Evolutionary conservation across 2,329 filamentous ascomycete genomes (phyloP).

Genomic region (Mycosphaerella arachidis): DNA sequence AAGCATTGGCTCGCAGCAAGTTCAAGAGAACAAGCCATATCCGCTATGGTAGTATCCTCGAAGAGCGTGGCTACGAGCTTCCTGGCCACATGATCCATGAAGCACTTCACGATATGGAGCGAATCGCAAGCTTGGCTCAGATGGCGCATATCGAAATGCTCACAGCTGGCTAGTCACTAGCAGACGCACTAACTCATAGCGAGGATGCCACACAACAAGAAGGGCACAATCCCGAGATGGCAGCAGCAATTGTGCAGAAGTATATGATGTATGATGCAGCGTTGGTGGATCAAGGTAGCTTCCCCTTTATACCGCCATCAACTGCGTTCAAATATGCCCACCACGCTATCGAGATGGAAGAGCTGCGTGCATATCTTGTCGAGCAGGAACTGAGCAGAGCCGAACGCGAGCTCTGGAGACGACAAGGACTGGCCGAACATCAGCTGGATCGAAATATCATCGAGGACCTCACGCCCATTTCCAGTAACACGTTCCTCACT

Average conservation of each 20-base stretch:
- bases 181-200: not conserved
- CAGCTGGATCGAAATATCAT: not conserved
- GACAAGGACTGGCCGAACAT: not conserved
- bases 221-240: not conserved
- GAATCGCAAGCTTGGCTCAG: not conserved
- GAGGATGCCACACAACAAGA: not conserved
- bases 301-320: not conserved
- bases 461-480: not conserved
- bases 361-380: not conserved
- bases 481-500: not conserved
- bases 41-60: not conserved
- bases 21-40: not conserved
- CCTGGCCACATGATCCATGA: not conserved
- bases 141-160: not conserved
- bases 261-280: constrained; percentile 1
- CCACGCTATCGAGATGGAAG: not conserved
- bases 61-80: not conserved
- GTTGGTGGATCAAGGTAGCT: not conserved
- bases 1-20: not conserved
- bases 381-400: not conserved
- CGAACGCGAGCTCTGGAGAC: not conserved
- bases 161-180: not conserved
- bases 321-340: not conserved
- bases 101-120: not conserved
- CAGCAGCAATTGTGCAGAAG: not conserved